Conservation (phyloP, 352 stramenopile genomes). For the Phytophthora quininea region DNA sequence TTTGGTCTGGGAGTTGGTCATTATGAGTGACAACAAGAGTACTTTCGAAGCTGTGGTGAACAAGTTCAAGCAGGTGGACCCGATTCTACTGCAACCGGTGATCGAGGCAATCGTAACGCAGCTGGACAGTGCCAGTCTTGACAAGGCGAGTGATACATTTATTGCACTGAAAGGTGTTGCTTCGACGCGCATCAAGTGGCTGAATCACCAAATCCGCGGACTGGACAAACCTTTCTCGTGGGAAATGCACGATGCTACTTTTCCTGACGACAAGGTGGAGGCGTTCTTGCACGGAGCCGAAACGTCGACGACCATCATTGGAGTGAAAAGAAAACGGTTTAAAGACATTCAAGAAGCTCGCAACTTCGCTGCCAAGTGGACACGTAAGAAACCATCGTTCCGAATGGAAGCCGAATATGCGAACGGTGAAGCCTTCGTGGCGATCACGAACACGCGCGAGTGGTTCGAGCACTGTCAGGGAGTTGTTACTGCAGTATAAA, state of each 20-base stretch:
- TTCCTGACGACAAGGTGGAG: conserved; percentile 8
- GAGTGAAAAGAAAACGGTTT: background rate
- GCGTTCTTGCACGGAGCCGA: conserved; percentile 15
- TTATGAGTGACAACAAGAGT: conserved; percentile 4
- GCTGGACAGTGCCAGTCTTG: background rate
- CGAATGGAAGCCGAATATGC: background rate
- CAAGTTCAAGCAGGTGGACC: conserved; percentile 4
- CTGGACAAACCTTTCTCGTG: conserved; percentile 25
- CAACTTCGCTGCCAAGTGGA: conserved; percentile 11
- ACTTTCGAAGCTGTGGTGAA: background rate
- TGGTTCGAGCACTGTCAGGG: conserved; percentile 9
- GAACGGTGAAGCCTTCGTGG: background rate
- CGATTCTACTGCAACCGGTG: background rate
- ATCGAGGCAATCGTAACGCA: conserved; percentile 1
- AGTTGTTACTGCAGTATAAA: background rate
- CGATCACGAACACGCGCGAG: conserved; percentile 12
- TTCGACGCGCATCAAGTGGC: conserved; percentile 10
- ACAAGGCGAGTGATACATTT: background rate
- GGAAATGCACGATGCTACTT: conserved; percentile 17
- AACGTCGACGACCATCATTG: background rate
- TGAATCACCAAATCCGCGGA: conserved; percentile 10
- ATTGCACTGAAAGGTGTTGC: background rate
- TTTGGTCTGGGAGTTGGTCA: conserved; percentile 5
- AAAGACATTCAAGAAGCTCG: background rate
- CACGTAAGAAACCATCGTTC: conserved; percentile 11